phyloP scores from a whole-genome alignment of 2,329 filamentous ascomycete genomes.

The Metarhizium sp. region DNA sequence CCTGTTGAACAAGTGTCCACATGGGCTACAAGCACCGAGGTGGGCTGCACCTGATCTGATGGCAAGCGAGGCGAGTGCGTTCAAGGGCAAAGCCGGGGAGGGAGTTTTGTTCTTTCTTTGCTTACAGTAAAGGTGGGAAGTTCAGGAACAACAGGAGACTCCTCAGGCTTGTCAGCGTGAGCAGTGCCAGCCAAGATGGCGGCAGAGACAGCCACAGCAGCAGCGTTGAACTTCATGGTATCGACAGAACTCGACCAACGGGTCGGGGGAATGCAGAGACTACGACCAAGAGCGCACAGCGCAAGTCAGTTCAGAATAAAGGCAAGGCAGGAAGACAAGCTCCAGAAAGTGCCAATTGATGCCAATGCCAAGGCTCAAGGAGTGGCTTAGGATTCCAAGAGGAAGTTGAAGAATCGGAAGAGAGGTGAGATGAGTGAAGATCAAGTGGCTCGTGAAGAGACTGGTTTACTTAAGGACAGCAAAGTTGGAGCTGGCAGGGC shows the following conservation, averaged over 20 bases:
- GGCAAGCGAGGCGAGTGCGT: not conserved
- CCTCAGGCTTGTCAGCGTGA: constrained; percentile 58
- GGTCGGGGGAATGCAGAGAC: not conserved
- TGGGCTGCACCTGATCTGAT: not conserved
- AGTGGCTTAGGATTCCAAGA: constrained; percentile 14
- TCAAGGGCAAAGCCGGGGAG: not conserved
- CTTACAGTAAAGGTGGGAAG: constrained; percentile 84
- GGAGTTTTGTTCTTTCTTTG: constrained; percentile 11
- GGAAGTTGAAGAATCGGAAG: constrained; percentile 15
- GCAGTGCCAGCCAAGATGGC: constrained; percentile 62
- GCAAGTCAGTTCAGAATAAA: constrained; percentile 12
- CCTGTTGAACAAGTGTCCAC: not conserved
- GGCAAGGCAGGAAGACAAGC: constrained; percentile 5
- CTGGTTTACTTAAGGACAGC: constrained; percentile 2
- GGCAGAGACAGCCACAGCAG: constrained; percentile 67
- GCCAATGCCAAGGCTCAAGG: constrained; percentile 18
- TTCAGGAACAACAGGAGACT: constrained; percentile 50
- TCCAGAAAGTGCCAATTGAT: constrained; percentile 7
- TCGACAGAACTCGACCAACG: constrained; percentile 35
- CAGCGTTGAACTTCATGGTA: constrained; percentile 73
- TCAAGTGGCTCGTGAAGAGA: constrained; percentile 4
- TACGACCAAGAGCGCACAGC: constrained; percentile 11
- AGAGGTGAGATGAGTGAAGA: constrained; percentile 13
- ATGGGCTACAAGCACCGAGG: not conserved
- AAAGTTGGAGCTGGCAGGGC: not conserved